A percentile compares a stretch with the other conserved stretches of the same genome.
These are phyloP conservation scores for Termitomyces sp. DNA, from an alignment of 768 basidiomycete species.

Conservation along the genomic window DNA sequence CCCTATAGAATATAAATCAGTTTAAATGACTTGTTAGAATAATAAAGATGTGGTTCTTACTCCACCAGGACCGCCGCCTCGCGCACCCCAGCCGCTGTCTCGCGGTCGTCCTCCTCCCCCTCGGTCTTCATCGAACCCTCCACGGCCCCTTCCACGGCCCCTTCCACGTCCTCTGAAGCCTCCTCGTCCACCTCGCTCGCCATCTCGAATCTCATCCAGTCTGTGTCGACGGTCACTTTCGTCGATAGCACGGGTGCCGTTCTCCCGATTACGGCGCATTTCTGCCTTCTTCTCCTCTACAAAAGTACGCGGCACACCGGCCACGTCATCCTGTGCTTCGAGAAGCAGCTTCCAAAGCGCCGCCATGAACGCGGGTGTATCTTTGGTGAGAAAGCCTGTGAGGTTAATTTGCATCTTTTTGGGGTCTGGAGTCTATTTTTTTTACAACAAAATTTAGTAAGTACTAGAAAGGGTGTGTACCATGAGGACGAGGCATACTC, in stretches of 20 bases:
- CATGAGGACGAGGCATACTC: conserved; percentile 18
- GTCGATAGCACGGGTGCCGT: conserved; percentile 58
- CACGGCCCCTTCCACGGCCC: conserved; percentile 49
- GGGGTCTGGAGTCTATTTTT: conserved; percentile 74
- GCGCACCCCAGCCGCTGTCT: conserved; percentile 65
- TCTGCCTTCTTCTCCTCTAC: conserved; percentile 92
- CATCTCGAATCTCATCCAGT: conserved; percentile 63
- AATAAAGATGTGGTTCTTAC: conserved; percentile 20
- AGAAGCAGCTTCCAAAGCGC: conserved; percentile 88
- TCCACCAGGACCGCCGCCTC: conserved; percentile 48
- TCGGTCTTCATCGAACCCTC: conserved; percentile 41
- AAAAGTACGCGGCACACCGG: conserved; percentile 86
- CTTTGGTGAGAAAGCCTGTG: conserved; percentile 86
- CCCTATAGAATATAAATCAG: conserved; percentile 19
- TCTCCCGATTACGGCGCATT: conserved; percentile 65
- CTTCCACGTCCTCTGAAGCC: conserved; percentile 49
- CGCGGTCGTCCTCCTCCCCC: conserved; percentile 47
- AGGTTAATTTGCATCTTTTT: conserved; percentile 94
- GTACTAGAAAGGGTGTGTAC: background rate
- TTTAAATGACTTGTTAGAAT: background rate
- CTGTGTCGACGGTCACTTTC: conserved; percentile 66
- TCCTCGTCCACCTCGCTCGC: conserved; percentile 46
- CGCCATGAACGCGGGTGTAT: conserved; percentile 83
- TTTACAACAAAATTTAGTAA: background rate
- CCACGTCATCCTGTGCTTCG: conserved; percentile 84